These are phyloP conservation scores for Sherardia arvensis DNA, from an alignment of 257 asterid genomes.

Conservation along the genomic window DNA sequence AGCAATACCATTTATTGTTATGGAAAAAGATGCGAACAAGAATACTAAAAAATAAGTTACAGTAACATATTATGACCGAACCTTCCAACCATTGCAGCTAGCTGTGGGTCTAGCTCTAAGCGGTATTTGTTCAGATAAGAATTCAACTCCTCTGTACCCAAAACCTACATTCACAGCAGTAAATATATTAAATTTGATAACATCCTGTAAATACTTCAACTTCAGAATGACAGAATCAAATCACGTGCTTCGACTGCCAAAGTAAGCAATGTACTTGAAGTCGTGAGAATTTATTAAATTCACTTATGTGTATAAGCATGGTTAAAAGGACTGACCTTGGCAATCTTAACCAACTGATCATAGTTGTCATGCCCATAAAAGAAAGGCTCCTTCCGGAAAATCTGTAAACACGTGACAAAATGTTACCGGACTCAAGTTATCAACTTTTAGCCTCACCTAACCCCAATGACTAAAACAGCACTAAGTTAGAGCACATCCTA, in stretches of 20 bases:
- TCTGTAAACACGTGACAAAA: slow-evolving; percentile 36
- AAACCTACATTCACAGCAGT: slow-evolving; percentile 34
- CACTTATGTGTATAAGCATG: background rate
- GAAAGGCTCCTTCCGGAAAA: slow-evolving; percentile 89
- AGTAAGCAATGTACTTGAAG: too few species aligned
- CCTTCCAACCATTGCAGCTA: slow-evolving; percentile 79
- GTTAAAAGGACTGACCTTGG: slow-evolving; percentile 46
- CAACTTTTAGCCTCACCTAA: slow-evolving; percentile 1
- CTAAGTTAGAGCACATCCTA: slow-evolving; percentile 1
- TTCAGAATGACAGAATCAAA: background rate
- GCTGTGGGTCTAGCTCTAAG: slow-evolving; percentile 58
- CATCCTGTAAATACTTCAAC: background rate
- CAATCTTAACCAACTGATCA: slow-evolving; percentile 88
- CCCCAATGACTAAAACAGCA: slow-evolving; percentile 1
- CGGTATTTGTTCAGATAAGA: slow-evolving; percentile 65
- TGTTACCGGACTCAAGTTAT: slow-evolving; percentile 10
- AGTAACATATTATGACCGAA: slow-evolving; percentile 7
- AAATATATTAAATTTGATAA: background rate
- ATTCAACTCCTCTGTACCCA: slow-evolving; percentile 72
- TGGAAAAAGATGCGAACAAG: background rate
- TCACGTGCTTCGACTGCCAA: background rate
- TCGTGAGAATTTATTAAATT: background rate
- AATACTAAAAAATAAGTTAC: background rate
- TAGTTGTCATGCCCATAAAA: slow-evolving; percentile 87
- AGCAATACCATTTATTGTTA: slow-evolving; percentile 7